Evolutionary conservation across 768 basidiomycete genomes (phyloP).

Genomic region (Boletus sp.): DNA sequence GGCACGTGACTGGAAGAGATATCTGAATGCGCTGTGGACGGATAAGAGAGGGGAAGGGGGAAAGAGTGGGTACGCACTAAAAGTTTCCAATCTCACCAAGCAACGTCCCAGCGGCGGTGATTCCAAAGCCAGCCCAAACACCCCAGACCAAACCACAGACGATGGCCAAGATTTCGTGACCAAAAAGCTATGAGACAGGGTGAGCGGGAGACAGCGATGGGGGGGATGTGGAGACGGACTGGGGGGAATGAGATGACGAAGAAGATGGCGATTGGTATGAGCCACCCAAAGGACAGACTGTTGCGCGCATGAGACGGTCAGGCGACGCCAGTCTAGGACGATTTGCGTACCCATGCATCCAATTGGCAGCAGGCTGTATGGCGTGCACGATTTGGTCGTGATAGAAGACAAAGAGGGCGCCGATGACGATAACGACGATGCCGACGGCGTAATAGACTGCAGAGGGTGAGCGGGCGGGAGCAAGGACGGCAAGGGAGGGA

Average conservation of each 20-base stretch:
- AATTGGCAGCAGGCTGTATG: slow-evolving; percentile 44
- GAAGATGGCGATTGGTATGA: slow-evolving; percentile 76
- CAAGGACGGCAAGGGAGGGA: not conserved
- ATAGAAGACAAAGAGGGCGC: slow-evolving; percentile 55
- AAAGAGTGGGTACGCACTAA: slow-evolving; percentile 50
- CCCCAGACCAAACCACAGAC: slow-evolving; percentile 92
- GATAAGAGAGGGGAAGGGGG: slow-evolving; percentile 9
- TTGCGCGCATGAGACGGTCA: not conserved
- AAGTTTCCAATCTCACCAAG: slow-evolving; percentile 87
- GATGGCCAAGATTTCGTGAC: slow-evolving; percentile 88
- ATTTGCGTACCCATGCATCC: slow-evolving; percentile 39
- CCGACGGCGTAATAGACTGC: slow-evolving; percentile 49
- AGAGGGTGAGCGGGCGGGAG: not conserved
- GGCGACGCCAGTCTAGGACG: not conserved
- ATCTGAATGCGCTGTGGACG: slow-evolving; percentile 69
- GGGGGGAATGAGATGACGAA: slow-evolving; percentile 89
- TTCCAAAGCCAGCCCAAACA: slow-evolving; percentile 80
- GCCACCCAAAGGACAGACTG: slow-evolving; percentile 60
- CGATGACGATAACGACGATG: slow-evolving; percentile 45
- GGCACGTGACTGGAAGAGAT: slow-evolving; percentile 69
- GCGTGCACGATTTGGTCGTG: slow-evolving; percentile 56
- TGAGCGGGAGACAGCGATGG: slow-evolving; percentile 3
- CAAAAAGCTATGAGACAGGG: slow-evolving; percentile 58
- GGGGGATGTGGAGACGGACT: slow-evolving; percentile 33
- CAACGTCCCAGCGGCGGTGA: slow-evolving; percentile 80